Base-by-base conservation (phyloP, 768 basidiomycete genomes). In the Guyanaporus albipodus region DNA sequence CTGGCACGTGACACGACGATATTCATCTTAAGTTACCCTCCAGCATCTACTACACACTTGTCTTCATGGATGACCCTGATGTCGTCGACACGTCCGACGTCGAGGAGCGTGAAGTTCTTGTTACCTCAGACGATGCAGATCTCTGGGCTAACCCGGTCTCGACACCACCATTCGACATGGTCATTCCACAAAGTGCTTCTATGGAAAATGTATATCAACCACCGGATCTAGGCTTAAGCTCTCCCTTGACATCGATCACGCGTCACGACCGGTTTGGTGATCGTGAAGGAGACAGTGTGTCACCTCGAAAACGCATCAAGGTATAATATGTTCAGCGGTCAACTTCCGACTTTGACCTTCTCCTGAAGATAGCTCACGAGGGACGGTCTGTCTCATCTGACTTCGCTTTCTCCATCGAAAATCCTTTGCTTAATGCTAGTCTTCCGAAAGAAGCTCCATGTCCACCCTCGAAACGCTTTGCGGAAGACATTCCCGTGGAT, bases 11-110 rank as follows among this genome's bases (percentile, higher is more conserved):
- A 62, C 44, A 36, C 15, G 31, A n/a, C 31, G n/a, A n/a, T n/a
- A n/a, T n/a, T n/a, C n/a, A n/a, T n/a, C n/a, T n/a, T n/a, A n/a
- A n/a, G n/a, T n/a, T n/a, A n/a, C n/a, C n/a, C n/a, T n/a, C n/a
- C n/a, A n/a, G 9, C 19, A 8, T n/a, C 18, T n/a, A n/a, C 8
- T 14, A 8, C n/a, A 19, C n/a, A 17, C 31, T 8, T 9, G 24
- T 27, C 24, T 41, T 38, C 38, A 60, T 60, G 59, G 57, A 62
- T 12, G 50, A 45, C 34, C 50, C 51, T 6, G 79, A 79, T 35
- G 57, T 77, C 38, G 75, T 85, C 12, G 80, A 80, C 56, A 83
- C 83, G 15, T 84, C 82, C 4, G 83, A 85, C 53, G 63, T 68
- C 38, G 83, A 83, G 54, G 83, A 85, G 53, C 70, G 71, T 32